phyloP scores from a whole-genome alignment of 139 green algal species.

The Choricystis sp. region DNA sequence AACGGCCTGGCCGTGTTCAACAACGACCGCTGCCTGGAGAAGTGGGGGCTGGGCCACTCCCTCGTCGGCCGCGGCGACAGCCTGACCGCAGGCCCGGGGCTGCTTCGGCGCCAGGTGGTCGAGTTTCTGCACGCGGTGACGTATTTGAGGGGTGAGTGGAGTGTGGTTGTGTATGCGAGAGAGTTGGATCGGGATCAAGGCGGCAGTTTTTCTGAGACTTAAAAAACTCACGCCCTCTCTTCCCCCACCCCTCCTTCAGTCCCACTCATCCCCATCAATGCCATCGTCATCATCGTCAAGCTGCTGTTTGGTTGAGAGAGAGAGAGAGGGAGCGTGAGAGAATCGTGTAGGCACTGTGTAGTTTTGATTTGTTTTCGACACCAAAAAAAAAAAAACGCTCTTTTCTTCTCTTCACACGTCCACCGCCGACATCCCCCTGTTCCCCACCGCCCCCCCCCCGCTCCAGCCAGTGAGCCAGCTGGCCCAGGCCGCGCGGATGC shows the following conservation, averaged over 20 bases:
- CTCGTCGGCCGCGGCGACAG: background rate
- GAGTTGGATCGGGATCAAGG: background rate
- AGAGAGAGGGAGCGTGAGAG: background rate
- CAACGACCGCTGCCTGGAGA: conserved; percentile 79
- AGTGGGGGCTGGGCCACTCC: conserved; percentile 26
- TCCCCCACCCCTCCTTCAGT: conserved; percentile 25
- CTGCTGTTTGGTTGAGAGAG: conserved; percentile 46
- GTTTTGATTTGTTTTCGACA: background rate
- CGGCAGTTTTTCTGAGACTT: background rate
- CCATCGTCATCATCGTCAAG: conserved; percentile 61
- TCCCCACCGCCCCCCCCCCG: background rate
- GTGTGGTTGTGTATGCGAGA: background rate
- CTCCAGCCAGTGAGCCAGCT: background rate
- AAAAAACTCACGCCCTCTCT: background rate
- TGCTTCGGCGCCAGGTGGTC: conserved; percentile 70
- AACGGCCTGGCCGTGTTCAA: conserved; percentile 80
- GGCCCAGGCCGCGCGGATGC: background rate
- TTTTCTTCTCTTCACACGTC: too few species aligned
- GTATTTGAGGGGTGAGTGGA: conserved; percentile 59
- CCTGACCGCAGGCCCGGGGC: conserved; percentile 13
- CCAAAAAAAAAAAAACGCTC: too few species aligned
- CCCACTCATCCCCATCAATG: conserved; percentile 55
- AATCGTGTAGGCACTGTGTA: background rate
- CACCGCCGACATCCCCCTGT: background rate
- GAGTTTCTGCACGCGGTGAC: conserved; percentile 64